These are phyloP conservation scores for Phytophthora melonis DNA, from an alignment of 352 stramenopile species.

Conservation along the genomic window DNA sequence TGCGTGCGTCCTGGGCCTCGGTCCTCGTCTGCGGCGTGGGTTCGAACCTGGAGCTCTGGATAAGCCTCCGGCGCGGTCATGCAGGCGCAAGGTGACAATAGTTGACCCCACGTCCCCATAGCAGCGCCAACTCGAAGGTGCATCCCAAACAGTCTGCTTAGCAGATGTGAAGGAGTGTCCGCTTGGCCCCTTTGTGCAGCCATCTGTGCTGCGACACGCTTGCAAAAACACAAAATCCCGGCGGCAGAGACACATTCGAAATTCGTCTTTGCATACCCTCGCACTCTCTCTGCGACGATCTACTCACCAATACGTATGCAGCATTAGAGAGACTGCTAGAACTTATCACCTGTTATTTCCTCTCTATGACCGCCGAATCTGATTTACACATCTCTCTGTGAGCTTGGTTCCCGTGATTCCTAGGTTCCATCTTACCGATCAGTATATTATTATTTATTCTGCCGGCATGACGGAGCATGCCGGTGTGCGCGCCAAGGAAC, in stretches of 20 bases:
- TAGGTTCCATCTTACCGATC: conserved; percentile 7
- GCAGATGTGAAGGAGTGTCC: neutral
- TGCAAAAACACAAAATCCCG: conserved; percentile 5
- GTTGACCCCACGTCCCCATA: neutral
- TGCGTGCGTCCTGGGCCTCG: conserved; percentile 18
- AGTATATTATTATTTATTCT: conserved; percentile 31
- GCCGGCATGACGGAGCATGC: conserved; percentile 14
- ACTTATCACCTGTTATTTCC: too few relatives aligned
- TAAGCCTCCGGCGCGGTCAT: neutral
- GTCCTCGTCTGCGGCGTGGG: conserved; percentile 33
- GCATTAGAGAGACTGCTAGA: too few relatives aligned
- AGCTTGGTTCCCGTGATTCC: too few relatives aligned
- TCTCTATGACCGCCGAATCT: too few relatives aligned
- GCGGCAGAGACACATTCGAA: conserved; percentile 15
- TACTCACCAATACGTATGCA: too few relatives aligned
- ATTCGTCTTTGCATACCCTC: neutral
- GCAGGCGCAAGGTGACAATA: conserved; percentile 26
- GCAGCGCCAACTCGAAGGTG: neutral
- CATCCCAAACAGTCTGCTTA: neutral
- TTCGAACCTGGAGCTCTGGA: conserved; percentile 4
- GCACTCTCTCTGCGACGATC: neutral
- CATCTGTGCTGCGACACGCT: conserved; percentile 1
- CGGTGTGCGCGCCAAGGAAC: neutral
- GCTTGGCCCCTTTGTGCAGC: conserved; percentile 10
- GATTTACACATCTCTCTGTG: too few relatives aligned